Percentiles rank a stretch among this genome's conserved stretches.
Conservation (phyloP, 305 asterid species). For the Solanum hybrid region DNA sequence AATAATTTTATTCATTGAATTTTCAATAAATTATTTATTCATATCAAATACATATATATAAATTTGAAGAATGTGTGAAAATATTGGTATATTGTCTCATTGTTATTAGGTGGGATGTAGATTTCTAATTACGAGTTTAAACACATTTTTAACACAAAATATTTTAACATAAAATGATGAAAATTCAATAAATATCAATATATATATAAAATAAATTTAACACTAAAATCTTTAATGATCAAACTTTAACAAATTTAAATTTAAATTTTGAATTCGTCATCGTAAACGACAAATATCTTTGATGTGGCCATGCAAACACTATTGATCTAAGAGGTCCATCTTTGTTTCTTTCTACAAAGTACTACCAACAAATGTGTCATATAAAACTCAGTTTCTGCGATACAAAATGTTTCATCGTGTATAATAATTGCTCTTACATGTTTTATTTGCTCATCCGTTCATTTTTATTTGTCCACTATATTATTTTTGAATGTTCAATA, state of each 20-base stretch:
- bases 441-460: too few species aligned
- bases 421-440: background rate
- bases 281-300: background rate
- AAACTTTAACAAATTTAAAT: background rate
- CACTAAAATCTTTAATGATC: background rate
- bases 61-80: background rate
- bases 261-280: background rate
- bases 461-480: too few species aligned
- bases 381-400: background rate
- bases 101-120: background rate
- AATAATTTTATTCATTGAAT: too few species aligned
- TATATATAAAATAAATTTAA: too few species aligned
- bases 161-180: background rate
- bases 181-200: background rate
- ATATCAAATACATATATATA: too few species aligned
- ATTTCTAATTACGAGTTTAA: background rate
- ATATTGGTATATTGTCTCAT: background rate
- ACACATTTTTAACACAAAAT: too few species aligned
- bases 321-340: background rate
- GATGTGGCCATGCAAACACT: background rate
- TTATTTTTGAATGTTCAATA: too few species aligned
- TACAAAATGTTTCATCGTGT: background rate
- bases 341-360: background rate
- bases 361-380: background rate
- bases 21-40: too few species aligned